These are phyloP conservation scores for Tulasnella sp. DNA, from an alignment of 768 basidiomycete genomes.

Conservation along the genomic window DNA sequence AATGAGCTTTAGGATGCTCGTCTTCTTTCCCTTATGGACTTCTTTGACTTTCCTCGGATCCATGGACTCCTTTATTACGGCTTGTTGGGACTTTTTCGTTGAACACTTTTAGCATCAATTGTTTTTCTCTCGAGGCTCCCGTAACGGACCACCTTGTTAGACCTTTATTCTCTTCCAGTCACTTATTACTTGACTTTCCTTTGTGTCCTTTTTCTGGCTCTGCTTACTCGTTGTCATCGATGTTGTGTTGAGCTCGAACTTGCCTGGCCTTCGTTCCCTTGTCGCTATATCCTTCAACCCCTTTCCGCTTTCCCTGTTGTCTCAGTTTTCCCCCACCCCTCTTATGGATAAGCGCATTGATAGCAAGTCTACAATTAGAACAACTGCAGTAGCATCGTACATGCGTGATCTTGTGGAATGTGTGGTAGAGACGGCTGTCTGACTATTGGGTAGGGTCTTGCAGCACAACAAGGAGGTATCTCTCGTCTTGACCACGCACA, in stretches of 20 bases:
- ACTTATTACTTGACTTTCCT: neutral
- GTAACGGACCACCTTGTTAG: no score
- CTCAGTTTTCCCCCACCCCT: no score
- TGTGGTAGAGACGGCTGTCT: neutral
- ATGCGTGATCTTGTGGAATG: neutral
- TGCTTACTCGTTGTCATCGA: no score
- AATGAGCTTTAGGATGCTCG: neutral
- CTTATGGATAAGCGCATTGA: no score
- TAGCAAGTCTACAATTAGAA: no score
- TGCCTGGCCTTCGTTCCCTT: no score
- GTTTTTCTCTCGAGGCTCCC: no score
- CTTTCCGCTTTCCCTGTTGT: no score
- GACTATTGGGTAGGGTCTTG: slow-evolving; percentile 43
- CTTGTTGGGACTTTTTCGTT: neutral
- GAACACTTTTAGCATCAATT: no score
- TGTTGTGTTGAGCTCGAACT: no score
- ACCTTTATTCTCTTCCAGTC: slow-evolving; percentile 3
- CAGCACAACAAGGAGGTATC: slow-evolving; percentile 70
- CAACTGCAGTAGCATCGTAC: no score
- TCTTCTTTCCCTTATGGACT: neutral
- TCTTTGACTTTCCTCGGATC: neutral
- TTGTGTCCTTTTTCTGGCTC: neutral
- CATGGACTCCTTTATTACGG: neutral
- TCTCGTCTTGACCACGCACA: slow-evolving; percentile 41
- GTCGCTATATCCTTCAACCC: no score